Evolutionary conservation across 495 filamentous ascomycete genomes (phyloP).

Genomic region (Daldinia grandis): DNA sequence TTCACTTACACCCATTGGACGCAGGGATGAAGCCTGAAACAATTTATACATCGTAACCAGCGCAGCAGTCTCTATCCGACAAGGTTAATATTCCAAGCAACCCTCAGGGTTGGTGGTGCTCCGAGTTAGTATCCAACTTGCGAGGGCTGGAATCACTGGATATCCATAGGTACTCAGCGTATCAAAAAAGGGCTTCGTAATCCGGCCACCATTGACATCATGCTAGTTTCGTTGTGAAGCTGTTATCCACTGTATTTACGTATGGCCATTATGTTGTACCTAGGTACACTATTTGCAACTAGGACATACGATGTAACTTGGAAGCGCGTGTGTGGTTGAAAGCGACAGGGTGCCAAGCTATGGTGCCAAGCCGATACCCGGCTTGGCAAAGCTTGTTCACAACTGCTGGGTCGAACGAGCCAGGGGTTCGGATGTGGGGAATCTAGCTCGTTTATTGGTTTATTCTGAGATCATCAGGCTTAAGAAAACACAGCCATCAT

Average conservation of each 20-base stretch:
- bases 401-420: slow-evolving; percentile 14
- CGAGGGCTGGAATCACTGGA: neutral
- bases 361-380: slow-evolving; percentile 41
- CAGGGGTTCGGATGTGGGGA: slow-evolving; percentile 33
- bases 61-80: slow-evolving; percentile 1
- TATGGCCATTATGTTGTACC: slow-evolving; percentile 2
- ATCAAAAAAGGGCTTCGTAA: slow-evolving; percentile 19
- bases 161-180: neutral
- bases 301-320: slow-evolving; percentile 22
- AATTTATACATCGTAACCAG: slow-evolving; percentile 6
- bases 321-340: slow-evolving; percentile 14
- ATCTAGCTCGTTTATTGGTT: neutral
- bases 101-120: neutral
- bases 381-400: slow-evolving; percentile 46
- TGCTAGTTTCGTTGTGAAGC: slow-evolving; percentile 23
- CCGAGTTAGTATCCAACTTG: neutral
- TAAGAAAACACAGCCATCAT: neutral
- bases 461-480: neutral
- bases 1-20: slow-evolving; percentile 24
- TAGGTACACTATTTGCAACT: slow-evolving; percentile 3
- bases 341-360: slow-evolving; percentile 23
- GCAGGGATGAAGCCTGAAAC: slow-evolving; percentile 6
- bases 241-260: neutral
- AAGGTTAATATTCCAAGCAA: slow-evolving; percentile 12
- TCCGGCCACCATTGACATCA: slow-evolving; percentile 28